Base-by-base conservation (phyloP, 805 yeast genomes). In the Millerago galiae region DNA sequence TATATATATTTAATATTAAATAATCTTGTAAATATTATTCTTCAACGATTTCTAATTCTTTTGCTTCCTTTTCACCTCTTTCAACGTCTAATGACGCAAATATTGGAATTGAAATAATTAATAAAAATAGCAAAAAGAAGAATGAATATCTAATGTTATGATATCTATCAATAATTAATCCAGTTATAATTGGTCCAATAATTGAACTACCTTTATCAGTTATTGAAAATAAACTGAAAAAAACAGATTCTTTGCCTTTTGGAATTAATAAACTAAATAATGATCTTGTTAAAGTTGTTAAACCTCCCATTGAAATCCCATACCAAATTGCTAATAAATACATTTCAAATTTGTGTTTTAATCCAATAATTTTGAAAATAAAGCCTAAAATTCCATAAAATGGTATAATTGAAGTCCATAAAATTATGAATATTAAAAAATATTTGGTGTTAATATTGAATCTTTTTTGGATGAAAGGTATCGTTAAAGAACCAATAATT, bases 201-300 rank as follows among this genome's bases (percentile, higher is more conserved):
- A 84, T 75, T 0, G 87, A 79, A 5, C 87, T 79, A 3, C 93
- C 91, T 55, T 85, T 84, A 59, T 84, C 93, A 1, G 95, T 85
- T 32, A 84, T 78, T 33, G 85, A 75, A 60, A 79, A 85, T 34
- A 84, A 64, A 12, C 91, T 81, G 61, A 85, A 84, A 55, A 83
- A 84, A 7, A 82, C 77, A 3, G 83, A 77, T 55, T 85, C 95
- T 51, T 75, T 78, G 6, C 93, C 93, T 36, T 65, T 69, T 15
- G 95, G 95, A 35, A 84, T 81, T 41, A 84, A 69, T 55, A 81
- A 59, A 27, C 85, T 72, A 58, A 77, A 84, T 4, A 82, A 65
- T 1, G 89, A 79, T 37, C 93, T 68, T 24, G 88, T 75, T 1
- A 81, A 68, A 0, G 91, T 81, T 8, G 83, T 72, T 18, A 85